phyloP scores from a whole-genome alignment of 805 yeast genomes.

The Vanderwaltozyma polyspora region DNA sequence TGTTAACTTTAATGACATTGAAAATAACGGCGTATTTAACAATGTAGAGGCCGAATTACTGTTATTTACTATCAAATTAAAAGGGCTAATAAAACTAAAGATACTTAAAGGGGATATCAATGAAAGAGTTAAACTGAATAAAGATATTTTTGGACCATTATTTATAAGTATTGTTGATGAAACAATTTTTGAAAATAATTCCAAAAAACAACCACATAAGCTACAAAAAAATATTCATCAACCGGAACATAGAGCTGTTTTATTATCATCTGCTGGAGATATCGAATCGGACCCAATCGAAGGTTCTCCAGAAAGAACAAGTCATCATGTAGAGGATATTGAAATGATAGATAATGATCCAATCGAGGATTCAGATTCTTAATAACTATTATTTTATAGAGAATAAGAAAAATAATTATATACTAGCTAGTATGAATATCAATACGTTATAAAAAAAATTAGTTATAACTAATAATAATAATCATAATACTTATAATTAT shows the following conservation, averaged over 20 bases:
- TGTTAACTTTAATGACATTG: slow-evolving; percentile 15
- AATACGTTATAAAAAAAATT: not conserved
- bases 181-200: slow-evolving; percentile 9
- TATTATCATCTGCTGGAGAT: slow-evolving; percentile 1
- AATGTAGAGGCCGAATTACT: slow-evolving; percentile 17
- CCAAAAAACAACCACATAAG: slow-evolving; percentile 1
- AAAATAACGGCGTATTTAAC: slow-evolving; percentile 2
- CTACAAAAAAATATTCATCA: not conserved
- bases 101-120: slow-evolving; percentile 8
- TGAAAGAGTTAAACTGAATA: slow-evolving; percentile 17
- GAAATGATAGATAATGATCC: slow-evolving; percentile 4
- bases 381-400: not conserved
- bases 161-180: slow-evolving; percentile 18
- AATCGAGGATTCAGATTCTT: slow-evolving; percentile 4
- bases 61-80: slow-evolving; percentile 21
- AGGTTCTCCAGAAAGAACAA: slow-evolving; percentile 1
- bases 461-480: not conserved
- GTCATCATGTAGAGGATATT: not conserved
- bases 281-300: slow-evolving; percentile 3
- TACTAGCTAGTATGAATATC: too few species aligned
- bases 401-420: too few species aligned
- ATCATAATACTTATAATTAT: too few species aligned
- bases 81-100: slow-evolving; percentile 16
- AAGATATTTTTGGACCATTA: slow-evolving; percentile 16
- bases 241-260: not conserved